Conservation (phyloP, 1,139 yeast genomes). For the Yamadazyma jaroonii region DNA sequence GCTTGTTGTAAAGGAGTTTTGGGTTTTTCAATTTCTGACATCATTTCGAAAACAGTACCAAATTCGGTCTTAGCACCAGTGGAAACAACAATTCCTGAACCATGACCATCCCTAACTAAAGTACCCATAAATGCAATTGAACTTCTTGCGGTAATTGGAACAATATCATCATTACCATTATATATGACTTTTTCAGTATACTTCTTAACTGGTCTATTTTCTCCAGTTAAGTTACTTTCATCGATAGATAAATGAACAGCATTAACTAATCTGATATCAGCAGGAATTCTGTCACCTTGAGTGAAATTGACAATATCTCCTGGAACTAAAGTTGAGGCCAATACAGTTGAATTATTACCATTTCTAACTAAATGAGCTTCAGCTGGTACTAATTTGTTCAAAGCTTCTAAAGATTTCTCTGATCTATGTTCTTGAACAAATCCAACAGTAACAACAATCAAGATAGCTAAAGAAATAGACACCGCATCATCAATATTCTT, state of each 20-base stretch:
- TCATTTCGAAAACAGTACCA: conserved; percentile 88
- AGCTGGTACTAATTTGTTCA: conserved; percentile 89
- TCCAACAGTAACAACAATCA: conserved; percentile 91
- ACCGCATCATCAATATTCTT: conserved; percentile 93
- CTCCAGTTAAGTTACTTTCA: conserved; percentile 94
- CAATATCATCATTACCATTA: conserved; percentile 18
- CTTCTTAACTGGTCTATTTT: conserved; percentile 81
- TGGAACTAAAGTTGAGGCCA: conserved; percentile 86
- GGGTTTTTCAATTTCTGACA: conserved; percentile 91
- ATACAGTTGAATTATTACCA: conserved; percentile 68
- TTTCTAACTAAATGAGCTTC: conserved; percentile 86
- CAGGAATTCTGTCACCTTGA: conserved; percentile 95
- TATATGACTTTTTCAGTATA: conserved; percentile 30
- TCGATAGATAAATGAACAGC: conserved; percentile 80
- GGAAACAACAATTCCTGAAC: conserved; percentile 88
- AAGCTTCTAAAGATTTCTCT: conserved; percentile 88
- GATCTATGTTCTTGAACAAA: conserved; percentile 95
- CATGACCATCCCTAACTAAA: conserved; percentile 90
- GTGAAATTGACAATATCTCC: conserved; percentile 88
- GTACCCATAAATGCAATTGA: conserved; percentile 96
- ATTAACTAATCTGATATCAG: conserved; percentile 78
- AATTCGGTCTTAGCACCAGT: conserved; percentile 87
- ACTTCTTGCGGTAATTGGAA: conserved; percentile 61
- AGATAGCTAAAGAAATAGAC: conserved; percentile 81
- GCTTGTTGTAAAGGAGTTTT: conserved; percentile 92